These are phyloP conservation scores for Rosa multiflora DNA, from an alignment of 306 rosid species.

Conservation along the genomic window DNA sequence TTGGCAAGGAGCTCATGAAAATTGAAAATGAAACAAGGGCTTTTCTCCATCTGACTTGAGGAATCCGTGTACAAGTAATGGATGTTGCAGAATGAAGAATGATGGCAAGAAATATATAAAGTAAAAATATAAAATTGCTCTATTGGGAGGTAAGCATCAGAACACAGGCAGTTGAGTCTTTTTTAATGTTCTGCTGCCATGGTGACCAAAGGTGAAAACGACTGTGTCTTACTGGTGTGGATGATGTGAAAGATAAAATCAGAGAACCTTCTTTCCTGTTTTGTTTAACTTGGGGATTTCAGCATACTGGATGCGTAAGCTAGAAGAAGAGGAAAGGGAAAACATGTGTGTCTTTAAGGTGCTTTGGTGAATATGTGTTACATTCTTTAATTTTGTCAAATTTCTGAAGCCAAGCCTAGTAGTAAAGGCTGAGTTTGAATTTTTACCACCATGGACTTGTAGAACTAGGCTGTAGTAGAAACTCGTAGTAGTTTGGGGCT, in stretches of 20 bases:
- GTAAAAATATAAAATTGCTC: background rate
- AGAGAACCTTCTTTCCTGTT: conserved; percentile 13
- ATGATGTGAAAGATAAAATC: conserved; percentile 22
- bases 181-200: conserved; percentile 28
- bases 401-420: background rate
- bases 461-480: background rate
- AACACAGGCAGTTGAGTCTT: conserved; percentile 26
- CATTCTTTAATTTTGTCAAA: conserved; percentile 10
- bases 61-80: conserved; percentile 18
- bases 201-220: conserved; percentile 14
- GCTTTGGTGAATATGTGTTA: conserved; percentile 6
- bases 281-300: conserved; percentile 15
- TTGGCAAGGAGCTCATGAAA: conserved; percentile 57
- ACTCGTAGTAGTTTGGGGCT: background rate
- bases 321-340: background rate
- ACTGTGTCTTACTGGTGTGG: conserved; percentile 9
- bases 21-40: background rate
- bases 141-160: conserved; percentile 21
- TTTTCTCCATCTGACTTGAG: conserved; percentile 5
- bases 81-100: conserved; percentile 30
- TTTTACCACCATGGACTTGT: conserved; percentile 2
- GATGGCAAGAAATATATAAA: conserved; percentile 21
- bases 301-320: conserved; percentile 9
- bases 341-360: background rate
- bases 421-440: background rate